Conservation (phyloP, 371 early-diverging fungal genomes). For the Mucor indicus region DNA sequence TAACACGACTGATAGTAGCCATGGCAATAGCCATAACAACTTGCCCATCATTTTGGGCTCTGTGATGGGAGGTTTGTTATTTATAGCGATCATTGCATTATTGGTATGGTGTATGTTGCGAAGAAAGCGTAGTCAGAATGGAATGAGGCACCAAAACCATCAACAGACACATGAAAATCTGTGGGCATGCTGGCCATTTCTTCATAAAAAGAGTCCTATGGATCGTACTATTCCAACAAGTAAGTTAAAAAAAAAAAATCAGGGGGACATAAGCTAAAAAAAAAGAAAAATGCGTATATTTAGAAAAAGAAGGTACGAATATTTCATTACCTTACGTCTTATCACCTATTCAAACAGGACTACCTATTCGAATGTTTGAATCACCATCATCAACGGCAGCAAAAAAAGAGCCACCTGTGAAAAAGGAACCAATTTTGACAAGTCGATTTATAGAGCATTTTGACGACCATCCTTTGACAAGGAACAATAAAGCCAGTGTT, state of each 20-base stretch:
- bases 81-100: constrained; percentile 6
- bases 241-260: too few species aligned
- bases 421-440: not conserved
- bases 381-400: not conserved
- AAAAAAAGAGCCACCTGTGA: not conserved
- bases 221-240: too few species aligned
- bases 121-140: too few species aligned
- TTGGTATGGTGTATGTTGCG: constrained; percentile 2
- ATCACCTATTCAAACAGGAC: constrained; percentile 2
- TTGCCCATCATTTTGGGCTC: constrained; percentile 14
- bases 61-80: constrained; percentile 7
- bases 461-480: not conserved
- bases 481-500: not conserved
- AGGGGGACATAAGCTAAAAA: too few species aligned
- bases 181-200: too few species aligned
- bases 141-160: too few species aligned
- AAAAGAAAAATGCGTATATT: too few species aligned
- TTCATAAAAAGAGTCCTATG: too few species aligned
- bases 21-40: too few species aligned
- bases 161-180: too few species aligned
- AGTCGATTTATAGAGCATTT: constrained; percentile 13
- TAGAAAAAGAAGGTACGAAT: too few species aligned
- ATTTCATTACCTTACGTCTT: not conserved
- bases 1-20: too few species aligned
- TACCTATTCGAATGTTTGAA: constrained; percentile 7